phyloP scores from a whole-genome alignment of 176 grass and related monocot species.

The Microstegium vimineum region DNA sequence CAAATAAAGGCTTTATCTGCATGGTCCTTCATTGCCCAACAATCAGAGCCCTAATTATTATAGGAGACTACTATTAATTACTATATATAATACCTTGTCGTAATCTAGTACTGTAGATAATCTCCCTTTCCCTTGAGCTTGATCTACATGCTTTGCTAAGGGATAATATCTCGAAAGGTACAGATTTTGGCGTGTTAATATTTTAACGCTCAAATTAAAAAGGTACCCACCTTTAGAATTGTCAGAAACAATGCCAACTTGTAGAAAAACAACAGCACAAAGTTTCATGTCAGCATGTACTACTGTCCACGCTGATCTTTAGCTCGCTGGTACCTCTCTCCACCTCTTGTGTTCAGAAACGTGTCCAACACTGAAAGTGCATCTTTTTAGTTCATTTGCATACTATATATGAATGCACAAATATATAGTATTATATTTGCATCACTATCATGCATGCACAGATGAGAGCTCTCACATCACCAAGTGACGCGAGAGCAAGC shows the following conservation, averaged over 20 bases:
- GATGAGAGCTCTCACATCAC: constrained; percentile 16
- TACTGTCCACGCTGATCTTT: constrained; percentile 7
- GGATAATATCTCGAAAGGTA: background rate
- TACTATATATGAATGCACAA: background rate
- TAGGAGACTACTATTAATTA: too few relatives aligned
- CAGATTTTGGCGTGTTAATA: constrained; percentile 3
- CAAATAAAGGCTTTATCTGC: background rate
- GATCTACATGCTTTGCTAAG: background rate
- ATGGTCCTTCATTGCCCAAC: background rate
- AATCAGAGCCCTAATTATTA: background rate
- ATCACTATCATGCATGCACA: background rate
- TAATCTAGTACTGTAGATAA: background rate
- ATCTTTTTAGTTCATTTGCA: constrained; percentile 16
- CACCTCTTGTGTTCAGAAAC: constrained; percentile 38
- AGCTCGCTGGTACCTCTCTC: background rate
- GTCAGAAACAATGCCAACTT: background rate
- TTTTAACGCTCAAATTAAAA: constrained; percentile 19
- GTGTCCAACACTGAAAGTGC: constrained; percentile 27
- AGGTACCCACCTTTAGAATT: constrained; percentile 29
- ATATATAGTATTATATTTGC: background rate
- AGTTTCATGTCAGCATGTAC: background rate
- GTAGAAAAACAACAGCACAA: constrained; percentile 11
- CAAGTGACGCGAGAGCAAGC: background rate
- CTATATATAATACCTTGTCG: background rate
- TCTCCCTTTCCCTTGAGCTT: background rate